Evolutionary conservation across 2,329 filamentous ascomycete species (phyloP), one percentile per base, ranked within the genome.

Genomic region (Penicillium thymicola): DNA sequence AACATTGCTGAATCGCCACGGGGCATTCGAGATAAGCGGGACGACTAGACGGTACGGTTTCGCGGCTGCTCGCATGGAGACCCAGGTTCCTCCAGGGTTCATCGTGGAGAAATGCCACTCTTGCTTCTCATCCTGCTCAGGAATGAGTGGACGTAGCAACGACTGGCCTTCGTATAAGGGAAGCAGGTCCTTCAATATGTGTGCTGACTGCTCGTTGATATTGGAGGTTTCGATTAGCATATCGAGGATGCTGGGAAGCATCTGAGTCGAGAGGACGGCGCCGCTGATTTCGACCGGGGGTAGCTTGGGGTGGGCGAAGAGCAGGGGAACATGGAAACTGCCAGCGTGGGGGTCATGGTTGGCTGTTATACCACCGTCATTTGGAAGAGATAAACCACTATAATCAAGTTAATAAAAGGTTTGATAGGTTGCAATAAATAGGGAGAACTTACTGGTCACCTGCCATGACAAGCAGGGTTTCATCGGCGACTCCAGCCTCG

Each of bases 61-160:
- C 86, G 86, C 91, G 87, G 97, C 62, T 78, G 82, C n/a, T 85
- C 86, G 74, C 90, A 87, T 64, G 81, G 79, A 60, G 81, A 82
- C 73, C 88, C 87, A 64, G 0, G 70, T 67, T 23, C 71, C 70
- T 9, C 72, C 72, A 4, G 71, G 65, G 51, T 74, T 74, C 59
- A 74, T 73, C 25, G 72, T 64, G 13, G 65, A 67, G 55, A 74
- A 68, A 41, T 73, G 70, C 67, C 71, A 74, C 30, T 68, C 63
- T 32, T 66, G 59, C 4, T 73, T 70, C 7, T 70, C 70, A 45
- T 71, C 68, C 18, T 73, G 65, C 14, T 66, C 57, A 16, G 68
- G 47, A 36, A 72, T 67, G 54, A 72, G 76, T 0, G 75, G 73
- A 5, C 78, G 75, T 37, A 80, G 71, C 10, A 80, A 67, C 0